Evolutionary conservation across 2,329 filamentous ascomycete species (phyloP).

Genomic region (Diaporthe humulicola): DNA sequence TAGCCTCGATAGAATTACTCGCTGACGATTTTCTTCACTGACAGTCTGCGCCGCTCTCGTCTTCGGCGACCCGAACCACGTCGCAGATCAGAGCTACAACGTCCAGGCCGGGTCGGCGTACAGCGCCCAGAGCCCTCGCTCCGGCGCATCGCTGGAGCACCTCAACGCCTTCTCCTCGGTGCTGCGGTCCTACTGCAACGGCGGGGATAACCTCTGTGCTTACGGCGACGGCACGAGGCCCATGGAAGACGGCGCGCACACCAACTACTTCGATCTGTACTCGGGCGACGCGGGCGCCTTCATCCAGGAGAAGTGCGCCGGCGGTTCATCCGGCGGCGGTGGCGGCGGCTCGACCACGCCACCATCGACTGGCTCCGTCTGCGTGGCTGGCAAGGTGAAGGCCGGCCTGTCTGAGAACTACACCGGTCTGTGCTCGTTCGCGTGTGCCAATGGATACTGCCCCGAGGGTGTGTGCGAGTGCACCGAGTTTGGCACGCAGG

Average conservation of each 20-base stretch:
- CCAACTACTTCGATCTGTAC: conserved; percentile 32
- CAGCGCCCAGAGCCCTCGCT: not conserved
- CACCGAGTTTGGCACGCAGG: conserved; percentile 18
- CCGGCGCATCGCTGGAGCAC: not conserved
- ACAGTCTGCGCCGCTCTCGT: conserved; percentile 17
- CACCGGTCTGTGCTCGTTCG: conserved; percentile 19
- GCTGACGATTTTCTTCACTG: not conserved
- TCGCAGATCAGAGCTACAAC: conserved; percentile 26
- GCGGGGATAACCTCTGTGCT: conserved; percentile 12
- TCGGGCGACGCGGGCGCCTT: conserved; percentile 5
- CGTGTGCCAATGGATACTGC: conserved; percentile 29
- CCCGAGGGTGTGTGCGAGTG: conserved; percentile 27
- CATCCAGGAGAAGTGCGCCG: conserved; percentile 15
- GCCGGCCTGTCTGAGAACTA: conserved; percentile 20
- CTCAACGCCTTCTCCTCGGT: conserved; percentile 25
- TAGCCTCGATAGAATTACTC: not conserved
- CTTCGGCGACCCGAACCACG: conserved; percentile 26
- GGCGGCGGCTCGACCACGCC: conserved; percentile 16
- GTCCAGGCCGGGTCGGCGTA: conserved; percentile 10
- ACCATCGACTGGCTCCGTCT: not conserved
- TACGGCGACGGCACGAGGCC: conserved; percentile 25
- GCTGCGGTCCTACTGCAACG: conserved; percentile 18
- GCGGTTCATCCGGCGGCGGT: conserved; percentile 1
- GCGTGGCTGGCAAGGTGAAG: conserved; percentile 20
- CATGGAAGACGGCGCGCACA: not conserved